Base-by-base conservation (phyloP, 352 stramenopile genomes). In the Hyaloperonospora brassicae region DNA sequence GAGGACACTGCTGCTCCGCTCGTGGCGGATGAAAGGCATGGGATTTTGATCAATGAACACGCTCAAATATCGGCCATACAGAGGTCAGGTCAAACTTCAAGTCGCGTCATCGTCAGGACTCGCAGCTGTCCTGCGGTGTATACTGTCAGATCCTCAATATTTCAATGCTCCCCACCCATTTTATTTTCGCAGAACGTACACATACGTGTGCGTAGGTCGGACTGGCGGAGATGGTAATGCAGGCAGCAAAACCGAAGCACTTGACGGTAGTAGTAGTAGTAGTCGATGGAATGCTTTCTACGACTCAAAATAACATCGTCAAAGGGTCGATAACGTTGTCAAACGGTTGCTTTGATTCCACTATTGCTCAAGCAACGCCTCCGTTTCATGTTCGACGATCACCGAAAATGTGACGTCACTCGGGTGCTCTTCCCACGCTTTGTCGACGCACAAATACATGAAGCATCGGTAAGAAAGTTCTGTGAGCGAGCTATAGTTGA, bases 51-150 rank as follows among this genome's bases (percentile, higher is more conserved):
- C 47, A 61, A 61, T 52, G n/a, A 51, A 50, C 14, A 17, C 25
- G n/a, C 8, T 22, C 38, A 11, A 48, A 40, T 41, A 1, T 6
- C 0, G 0, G 12, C 8, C n/a, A 49, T 64, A 64, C 45, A 52
- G 5, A 36, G 17, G 22, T 14, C 52, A 57, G 54, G 58, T 61
- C n/a, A 58, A 47, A 21, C 17, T 35, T 31, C 47, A 49, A 61
- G 49, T 43, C 53, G 59, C 59, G 59, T 66, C 59, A 66, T 66
- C 59, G 53, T 40, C 49, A 30, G 24, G 51, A 24, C 30, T 51
- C 40, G n/a, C n/a, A 43, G 11, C 47, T 44, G 53, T 64, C 46
- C 51, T 55, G 24, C 39, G 36, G 57, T 55, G 55, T 30, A 36
- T 23, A 10, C 22, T 59, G 38, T 55, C 57, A 63, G 22, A 45